Conservation (phyloP, 257 asterid genomes). For the Apocynum venetum region DNA sequence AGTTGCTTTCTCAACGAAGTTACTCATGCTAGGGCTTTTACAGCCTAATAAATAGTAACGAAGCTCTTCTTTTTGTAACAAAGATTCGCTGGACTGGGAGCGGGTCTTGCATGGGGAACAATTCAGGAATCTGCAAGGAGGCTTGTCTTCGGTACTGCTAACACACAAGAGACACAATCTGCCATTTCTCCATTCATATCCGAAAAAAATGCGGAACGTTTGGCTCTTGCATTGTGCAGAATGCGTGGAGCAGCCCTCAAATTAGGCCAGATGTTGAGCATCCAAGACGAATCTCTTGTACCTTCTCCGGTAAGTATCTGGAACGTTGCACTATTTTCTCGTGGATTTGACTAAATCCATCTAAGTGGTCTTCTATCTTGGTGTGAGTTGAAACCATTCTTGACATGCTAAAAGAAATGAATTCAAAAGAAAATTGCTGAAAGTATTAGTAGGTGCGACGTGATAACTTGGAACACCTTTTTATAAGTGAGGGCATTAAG, state of each 20-base stretch:
- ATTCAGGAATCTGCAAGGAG: constrained; percentile 92
- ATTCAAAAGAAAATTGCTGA: neutral
- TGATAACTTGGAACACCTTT: neutral
- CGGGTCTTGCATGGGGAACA: constrained; percentile 98
- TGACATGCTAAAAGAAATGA: neutral
- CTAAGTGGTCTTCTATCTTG: neutral
- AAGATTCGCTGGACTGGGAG: constrained; percentile 97
- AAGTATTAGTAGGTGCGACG: neutral
- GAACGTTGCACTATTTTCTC: no score
- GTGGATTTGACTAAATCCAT: no score
- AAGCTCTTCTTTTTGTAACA: constrained; percentile 15
- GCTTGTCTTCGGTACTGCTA: constrained; percentile 65
- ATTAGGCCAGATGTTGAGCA: constrained; percentile 95
- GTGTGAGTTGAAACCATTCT: neutral
- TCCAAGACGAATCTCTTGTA: constrained; percentile 89
- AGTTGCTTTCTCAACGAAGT: constrained; percentile 9
- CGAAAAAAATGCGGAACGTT: constrained; percentile 86
- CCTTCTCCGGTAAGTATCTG: constrained; percentile 77
- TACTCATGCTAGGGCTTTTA: neutral
- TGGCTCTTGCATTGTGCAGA: constrained; percentile 98
- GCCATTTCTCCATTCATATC: constrained; percentile 70
- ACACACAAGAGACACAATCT: constrained; percentile 36
- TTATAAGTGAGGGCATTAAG: no score
- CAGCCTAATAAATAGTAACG: constrained; percentile 2
- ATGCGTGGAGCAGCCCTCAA: constrained; percentile 99